Evolutionary conservation across 75 land plant genomes (phyloP).

Genomic region (Pinus albicaulis): DNA sequence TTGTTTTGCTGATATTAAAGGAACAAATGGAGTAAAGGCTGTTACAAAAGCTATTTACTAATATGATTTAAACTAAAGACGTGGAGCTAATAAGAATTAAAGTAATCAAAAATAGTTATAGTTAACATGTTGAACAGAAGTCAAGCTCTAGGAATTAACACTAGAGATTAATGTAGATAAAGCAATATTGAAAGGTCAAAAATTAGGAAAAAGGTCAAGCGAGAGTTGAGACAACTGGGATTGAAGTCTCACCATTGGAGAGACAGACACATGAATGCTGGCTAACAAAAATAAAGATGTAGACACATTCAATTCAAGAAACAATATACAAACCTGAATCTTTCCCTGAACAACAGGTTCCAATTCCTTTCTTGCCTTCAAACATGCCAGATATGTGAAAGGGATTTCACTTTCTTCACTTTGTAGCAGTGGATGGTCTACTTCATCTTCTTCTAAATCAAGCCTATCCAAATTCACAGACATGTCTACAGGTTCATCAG

Average conservation of each 20-base stretch:
- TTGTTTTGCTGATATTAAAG: no score
- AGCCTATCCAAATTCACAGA: neutral
- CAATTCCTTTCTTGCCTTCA: slow-evolving; percentile 37
- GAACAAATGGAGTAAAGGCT: no score
- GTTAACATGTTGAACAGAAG: no score
- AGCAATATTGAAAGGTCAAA: no score
- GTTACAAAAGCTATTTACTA: no score
- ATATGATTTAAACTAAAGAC: no score
- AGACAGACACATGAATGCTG: neutral
- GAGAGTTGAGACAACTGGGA: neutral
- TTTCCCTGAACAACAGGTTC: slow-evolving; percentile 37
- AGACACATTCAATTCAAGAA: neutral
- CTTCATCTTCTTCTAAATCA: slow-evolving; percentile 7
- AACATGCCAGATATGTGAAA: slow-evolving; percentile 71
- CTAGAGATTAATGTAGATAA: no score
- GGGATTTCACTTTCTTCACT: slow-evolving; percentile 47
- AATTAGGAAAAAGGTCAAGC: no score
- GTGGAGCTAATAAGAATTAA: no score
- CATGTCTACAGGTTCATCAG: neutral
- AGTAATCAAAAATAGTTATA: no score
- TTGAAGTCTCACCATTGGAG: neutral
- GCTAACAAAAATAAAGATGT: neutral
- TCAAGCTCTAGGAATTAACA: no score
- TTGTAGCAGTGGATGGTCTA: slow-evolving; percentile 24
- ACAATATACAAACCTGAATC: slow-evolving; percentile 41